Evolutionary conservation across 208 protist species (phyloP).

Genomic region (Trichomonas gallinae): DNA sequence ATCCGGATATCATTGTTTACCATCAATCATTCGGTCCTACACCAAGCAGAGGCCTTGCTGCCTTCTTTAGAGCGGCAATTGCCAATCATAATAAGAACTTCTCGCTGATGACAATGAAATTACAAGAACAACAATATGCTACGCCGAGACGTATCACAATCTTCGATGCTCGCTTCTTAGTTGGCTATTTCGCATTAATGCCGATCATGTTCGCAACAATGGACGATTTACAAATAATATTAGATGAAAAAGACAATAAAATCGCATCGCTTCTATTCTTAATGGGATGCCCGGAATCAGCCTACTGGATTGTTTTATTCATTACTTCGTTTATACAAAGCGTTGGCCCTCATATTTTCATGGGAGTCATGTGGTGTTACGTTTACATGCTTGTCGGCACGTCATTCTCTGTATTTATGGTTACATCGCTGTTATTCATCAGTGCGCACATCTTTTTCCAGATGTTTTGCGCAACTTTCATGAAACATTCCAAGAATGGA

Average conservation of each 20-base stretch:
- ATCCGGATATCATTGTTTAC: too few relatives aligned
- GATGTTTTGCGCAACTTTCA: background rate
- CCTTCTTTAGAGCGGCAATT: too few relatives aligned
- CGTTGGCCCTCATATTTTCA: background rate
- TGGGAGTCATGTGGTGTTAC: background rate
- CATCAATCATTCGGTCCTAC: too few relatives aligned
- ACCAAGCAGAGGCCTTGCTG: too few relatives aligned
- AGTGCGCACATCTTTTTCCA: background rate
- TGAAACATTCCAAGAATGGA: background rate
- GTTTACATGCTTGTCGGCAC: background rate
- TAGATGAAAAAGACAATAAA: background rate
- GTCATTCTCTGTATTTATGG: background rate
- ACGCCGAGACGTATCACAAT: too few relatives aligned
- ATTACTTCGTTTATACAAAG: background rate
- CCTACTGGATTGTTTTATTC: background rate
- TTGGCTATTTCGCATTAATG: background rate
- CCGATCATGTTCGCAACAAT: background rate
- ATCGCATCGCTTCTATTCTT: background rate
- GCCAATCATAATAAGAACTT: too few relatives aligned
- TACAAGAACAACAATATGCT: too few relatives aligned
- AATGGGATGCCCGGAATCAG: background rate
- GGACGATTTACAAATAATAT: background rate
- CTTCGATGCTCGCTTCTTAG: background rate
- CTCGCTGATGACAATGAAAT: too few relatives aligned
- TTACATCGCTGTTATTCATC: background rate